Conservation (phyloP, 345 rosid genomes). For the Limnanthes douglasii region DNA sequence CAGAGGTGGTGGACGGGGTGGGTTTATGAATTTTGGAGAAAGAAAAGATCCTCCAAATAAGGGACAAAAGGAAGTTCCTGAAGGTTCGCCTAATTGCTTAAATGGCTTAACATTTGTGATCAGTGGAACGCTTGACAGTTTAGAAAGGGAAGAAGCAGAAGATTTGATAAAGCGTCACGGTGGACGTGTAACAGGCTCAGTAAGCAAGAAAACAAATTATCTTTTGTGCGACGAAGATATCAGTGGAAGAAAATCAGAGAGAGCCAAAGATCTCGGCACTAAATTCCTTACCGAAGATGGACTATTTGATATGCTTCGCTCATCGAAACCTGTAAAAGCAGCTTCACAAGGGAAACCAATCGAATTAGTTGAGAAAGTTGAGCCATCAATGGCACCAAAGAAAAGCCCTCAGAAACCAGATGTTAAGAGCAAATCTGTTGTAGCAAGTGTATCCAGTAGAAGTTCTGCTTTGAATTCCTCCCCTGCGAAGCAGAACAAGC, state of each 20-base stretch:
- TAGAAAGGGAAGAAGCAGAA: conserved; percentile 99
- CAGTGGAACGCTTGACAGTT: conserved; percentile 98
- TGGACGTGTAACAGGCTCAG: conserved; percentile 89
- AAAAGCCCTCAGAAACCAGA: conserved; percentile 47
- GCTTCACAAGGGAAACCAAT: conserved; percentile 20
- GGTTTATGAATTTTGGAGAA: conserved; percentile 87
- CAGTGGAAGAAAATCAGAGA: conserved; percentile 73
- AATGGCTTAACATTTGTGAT: conserved; percentile 84
- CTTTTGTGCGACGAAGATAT: conserved; percentile 95
- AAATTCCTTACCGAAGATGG: conserved; percentile 83
- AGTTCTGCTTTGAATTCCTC: conserved; percentile 13
- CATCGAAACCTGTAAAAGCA: conserved; percentile 39
- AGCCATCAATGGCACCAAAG: conserved; percentile 21
- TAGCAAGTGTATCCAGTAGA: conserved; percentile 17
- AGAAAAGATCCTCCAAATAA: conserved; percentile 98
- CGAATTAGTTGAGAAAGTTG: conserved; percentile 21
- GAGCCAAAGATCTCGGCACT: conserved; percentile 95
- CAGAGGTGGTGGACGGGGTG: conserved; percentile 85
- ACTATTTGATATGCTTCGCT: conserved; percentile 65
- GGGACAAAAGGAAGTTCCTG: conserved; percentile 99
- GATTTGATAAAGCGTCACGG: conserved; percentile 88
- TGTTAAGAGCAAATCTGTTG: conserved; percentile 24
- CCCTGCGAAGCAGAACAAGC: conserved; percentile 31
- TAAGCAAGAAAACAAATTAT: conserved; percentile 97
- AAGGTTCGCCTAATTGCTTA: conserved; percentile 82